A percentile compares a stretch with the other conserved stretches of the same genome.
These are phyloP conservation scores for Otatea glauca DNA, from an alignment of 176 grass and related monocot genomes.

Conservation along the genomic window DNA sequence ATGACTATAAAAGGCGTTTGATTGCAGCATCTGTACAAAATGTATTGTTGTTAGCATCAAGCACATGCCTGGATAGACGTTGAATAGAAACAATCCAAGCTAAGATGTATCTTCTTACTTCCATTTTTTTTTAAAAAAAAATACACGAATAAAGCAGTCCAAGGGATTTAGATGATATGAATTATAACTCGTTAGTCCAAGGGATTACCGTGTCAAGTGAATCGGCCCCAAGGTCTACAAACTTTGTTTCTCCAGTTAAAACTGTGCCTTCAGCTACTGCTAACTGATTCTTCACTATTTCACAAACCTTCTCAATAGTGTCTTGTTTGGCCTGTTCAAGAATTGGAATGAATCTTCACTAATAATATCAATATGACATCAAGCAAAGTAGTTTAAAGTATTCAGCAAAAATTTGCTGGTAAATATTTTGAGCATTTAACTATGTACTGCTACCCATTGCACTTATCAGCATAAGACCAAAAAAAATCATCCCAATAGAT, in stretches of 20 bases:
- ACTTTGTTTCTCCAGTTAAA: conserved; percentile 54
- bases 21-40: neutral
- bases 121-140: neutral
- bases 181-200: neutral
- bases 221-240: conserved; percentile 63
- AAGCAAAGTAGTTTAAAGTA: neutral
- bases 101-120: neutral
- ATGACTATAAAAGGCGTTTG: neutral
- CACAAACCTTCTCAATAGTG: conserved; percentile 53
- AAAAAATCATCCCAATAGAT: neutral
- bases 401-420: neutral
- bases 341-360: conserved; percentile 7
- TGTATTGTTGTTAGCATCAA: neutral
- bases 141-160: neutral
- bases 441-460: neutral
- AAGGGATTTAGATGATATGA: neutral
- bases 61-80: neutral
- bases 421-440: neutral
- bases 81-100: neutral
- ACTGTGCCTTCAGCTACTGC: conserved; percentile 32
- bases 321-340: conserved; percentile 50
- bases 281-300: conserved; percentile 62
- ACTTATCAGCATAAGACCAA: neutral
- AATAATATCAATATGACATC: neutral
- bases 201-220: conserved; percentile 75